A percentile compares a stretch with the other conserved stretches of the same genome.
Conservation (phyloP, 495 filamentous ascomycete genomes). For the Lophiostoma macrostomum region DNA sequence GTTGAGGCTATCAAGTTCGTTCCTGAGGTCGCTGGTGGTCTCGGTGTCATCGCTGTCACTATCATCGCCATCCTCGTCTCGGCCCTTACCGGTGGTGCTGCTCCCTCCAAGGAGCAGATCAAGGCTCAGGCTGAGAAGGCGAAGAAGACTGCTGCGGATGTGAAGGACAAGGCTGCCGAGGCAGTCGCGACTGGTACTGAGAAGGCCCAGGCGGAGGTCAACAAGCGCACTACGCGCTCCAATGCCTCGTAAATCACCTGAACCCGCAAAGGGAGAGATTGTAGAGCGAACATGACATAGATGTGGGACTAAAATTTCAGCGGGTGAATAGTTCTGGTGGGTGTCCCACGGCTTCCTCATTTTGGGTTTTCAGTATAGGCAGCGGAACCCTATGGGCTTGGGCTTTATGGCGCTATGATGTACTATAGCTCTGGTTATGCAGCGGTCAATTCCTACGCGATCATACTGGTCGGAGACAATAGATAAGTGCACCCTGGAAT, state of each 20-base stretch:
- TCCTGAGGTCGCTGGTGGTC: constrained; percentile 81
- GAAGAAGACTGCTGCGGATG: constrained; percentile 67
- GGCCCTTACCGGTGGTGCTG: constrained; percentile 53
- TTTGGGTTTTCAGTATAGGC: constrained; percentile 20
- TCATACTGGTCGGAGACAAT: too few relatives aligned
- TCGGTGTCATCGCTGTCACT: constrained; percentile 61
- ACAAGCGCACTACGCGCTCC: constrained; percentile 59
- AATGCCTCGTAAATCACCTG: constrained; percentile 24
- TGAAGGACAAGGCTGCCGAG: constrained; percentile 77
- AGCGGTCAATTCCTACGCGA: too few relatives aligned
- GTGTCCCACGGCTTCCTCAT: neutral
- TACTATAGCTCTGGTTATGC: constrained; percentile 31
- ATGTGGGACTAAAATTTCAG: too few relatives aligned
- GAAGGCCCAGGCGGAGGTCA: constrained; percentile 49
- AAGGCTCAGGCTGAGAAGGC: constrained; percentile 63
- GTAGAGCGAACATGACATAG: neutral
- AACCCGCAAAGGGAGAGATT: neutral
- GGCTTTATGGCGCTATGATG: constrained; percentile 24
- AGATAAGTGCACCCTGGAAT: too few relatives aligned
- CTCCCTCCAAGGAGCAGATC: constrained; percentile 51
- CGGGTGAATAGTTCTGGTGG: constrained; percentile 5
- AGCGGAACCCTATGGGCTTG: neutral
- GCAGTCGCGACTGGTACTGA: constrained; percentile 60
- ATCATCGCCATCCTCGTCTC: constrained; percentile 64
- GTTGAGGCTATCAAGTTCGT: constrained; percentile 85